A percentile compares a stretch with the other conserved stretches of the same genome.
Conservation (phyloP, 2,329 filamentous ascomycete genomes). For the Macrophomina pseudophaseolina region DNA sequence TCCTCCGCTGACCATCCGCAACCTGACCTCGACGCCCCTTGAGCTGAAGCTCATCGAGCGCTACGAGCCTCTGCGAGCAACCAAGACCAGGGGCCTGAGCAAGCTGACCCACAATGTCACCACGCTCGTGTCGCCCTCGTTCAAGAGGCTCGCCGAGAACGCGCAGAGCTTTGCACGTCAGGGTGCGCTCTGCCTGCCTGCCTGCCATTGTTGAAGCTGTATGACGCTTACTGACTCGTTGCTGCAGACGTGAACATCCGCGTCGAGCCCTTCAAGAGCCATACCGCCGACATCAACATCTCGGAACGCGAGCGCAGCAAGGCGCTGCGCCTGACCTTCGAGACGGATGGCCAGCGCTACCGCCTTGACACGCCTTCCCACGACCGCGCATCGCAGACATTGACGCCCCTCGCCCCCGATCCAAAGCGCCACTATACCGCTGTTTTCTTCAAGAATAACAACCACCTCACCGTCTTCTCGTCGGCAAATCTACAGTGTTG, state of each 20-base stretch:
- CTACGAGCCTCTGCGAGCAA: slow-evolving; percentile 63
- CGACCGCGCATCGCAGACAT: slow-evolving; percentile 43
- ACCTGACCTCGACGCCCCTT: slow-evolving; percentile 76
- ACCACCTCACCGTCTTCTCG: slow-evolving; percentile 67
- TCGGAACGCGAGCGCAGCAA: slow-evolving; percentile 65
- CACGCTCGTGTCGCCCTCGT: slow-evolving; percentile 37
- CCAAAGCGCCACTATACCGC: slow-evolving; percentile 48
- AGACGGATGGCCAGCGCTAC: slow-evolving; percentile 68
- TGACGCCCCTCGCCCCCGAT: slow-evolving; percentile 46
- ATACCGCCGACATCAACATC: slow-evolving; percentile 65
- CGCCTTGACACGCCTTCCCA: slow-evolving; percentile 73
- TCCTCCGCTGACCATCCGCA: slow-evolving; percentile 71
- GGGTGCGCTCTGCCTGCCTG: slow-evolving; percentile 13
- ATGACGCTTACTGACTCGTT: slow-evolving; percentile 3
- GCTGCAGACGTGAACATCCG: slow-evolving; percentile 62
- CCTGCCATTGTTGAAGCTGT: neutral
- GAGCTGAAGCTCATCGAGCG: slow-evolving; percentile 76
- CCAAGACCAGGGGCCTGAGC: slow-evolving; percentile 36
- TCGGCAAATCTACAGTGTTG: slow-evolving; percentile 72
- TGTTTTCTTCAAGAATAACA: slow-evolving; percentile 46
- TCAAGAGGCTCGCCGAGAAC: slow-evolving; percentile 56
- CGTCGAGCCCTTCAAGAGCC: slow-evolving; percentile 71
- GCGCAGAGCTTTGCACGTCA: slow-evolving; percentile 66
- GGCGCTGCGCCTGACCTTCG: slow-evolving; percentile 75
- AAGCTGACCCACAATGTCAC: slow-evolving; percentile 26